Percentiles rank a stretch among this genome's conserved stretches.
phyloP scores from a whole-genome alignment of 2,329 filamentous ascomycete genomes.

The Dichotomopilus funicola region DNA sequence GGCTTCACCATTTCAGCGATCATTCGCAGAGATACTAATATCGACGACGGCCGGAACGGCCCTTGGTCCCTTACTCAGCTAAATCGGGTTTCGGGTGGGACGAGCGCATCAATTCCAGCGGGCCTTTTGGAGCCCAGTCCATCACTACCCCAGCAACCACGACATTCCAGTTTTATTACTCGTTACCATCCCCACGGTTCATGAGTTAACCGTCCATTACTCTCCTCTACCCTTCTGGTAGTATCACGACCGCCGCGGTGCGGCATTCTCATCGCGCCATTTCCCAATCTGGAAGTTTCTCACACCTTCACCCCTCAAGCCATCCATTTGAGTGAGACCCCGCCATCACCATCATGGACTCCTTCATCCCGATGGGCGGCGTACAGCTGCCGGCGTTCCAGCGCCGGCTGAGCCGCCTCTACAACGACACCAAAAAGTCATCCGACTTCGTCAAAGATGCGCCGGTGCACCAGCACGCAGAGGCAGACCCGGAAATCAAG shows the following conservation, averaged over 20 bases:
- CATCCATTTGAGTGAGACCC: background rate
- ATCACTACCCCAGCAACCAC: background rate
- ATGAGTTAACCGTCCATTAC: background rate
- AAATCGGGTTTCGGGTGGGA: background rate
- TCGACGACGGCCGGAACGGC: background rate
- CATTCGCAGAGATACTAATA: background rate
- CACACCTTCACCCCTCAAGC: background rate
- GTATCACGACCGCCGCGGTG: background rate
- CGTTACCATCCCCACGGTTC: background rate
- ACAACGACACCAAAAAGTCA: slow-evolving; percentile 74
- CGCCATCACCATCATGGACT: slow-evolving; percentile 18
- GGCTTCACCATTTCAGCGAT: background rate
- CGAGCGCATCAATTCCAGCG: background rate
- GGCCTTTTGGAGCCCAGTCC: background rate
- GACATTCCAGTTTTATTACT: background rate
- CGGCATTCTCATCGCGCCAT: background rate
- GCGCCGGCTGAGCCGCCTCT: slow-evolving; percentile 62
- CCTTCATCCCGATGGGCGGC: slow-evolving; percentile 41
- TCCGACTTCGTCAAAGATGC: slow-evolving; percentile 65
- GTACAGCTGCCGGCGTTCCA: slow-evolving; percentile 50
- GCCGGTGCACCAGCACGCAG: slow-evolving; percentile 45
- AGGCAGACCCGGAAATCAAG: slow-evolving; percentile 60
- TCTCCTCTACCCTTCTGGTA: background rate
- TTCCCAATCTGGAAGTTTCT: background rate
- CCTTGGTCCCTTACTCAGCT: background rate